Conservation (phyloP, 176 grass and related monocot species). For the Carex littledalei region DNA sequence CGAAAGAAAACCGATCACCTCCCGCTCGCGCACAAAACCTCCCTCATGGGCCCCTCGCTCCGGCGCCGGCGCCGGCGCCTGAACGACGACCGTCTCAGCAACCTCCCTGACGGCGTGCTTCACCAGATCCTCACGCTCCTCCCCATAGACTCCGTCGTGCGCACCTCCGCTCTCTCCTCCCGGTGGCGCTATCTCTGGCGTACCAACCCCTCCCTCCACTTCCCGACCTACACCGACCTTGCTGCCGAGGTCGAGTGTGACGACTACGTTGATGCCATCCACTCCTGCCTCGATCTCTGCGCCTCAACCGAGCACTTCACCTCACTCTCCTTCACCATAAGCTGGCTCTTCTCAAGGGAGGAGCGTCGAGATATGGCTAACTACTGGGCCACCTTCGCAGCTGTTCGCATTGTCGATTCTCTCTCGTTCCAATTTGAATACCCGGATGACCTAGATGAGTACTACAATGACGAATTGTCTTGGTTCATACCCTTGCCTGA, state of each 20-base stretch:
- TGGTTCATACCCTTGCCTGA: conserved; percentile 1
- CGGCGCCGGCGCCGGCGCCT: not conserved
- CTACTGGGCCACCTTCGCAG: not conserved
- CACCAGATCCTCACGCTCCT: not conserved
- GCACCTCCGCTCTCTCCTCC: conserved; percentile 2
- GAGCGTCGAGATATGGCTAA: not conserved
- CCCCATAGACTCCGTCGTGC: not conserved
- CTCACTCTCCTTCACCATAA: not conserved
- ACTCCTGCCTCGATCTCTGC: not conserved
- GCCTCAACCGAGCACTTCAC: not conserved
- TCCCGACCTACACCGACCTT: not conserved
- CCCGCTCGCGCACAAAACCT: not conserved
- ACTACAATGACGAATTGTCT: not conserved
- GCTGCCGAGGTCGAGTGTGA: not conserved
- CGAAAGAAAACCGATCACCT: not conserved
- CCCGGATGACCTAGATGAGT: not conserved
- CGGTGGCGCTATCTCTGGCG: not conserved
- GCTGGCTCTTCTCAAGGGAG: not conserved
- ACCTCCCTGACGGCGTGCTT: not conserved
- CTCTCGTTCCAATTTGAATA: not conserved
- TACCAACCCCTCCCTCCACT: not conserved
- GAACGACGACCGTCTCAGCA: not conserved
- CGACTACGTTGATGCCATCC: not conserved
- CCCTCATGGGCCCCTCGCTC: not conserved
- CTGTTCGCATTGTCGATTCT: not conserved